Conservation (phyloP, 352 stramenopile species). For the Phytophthora sp. region DNA sequence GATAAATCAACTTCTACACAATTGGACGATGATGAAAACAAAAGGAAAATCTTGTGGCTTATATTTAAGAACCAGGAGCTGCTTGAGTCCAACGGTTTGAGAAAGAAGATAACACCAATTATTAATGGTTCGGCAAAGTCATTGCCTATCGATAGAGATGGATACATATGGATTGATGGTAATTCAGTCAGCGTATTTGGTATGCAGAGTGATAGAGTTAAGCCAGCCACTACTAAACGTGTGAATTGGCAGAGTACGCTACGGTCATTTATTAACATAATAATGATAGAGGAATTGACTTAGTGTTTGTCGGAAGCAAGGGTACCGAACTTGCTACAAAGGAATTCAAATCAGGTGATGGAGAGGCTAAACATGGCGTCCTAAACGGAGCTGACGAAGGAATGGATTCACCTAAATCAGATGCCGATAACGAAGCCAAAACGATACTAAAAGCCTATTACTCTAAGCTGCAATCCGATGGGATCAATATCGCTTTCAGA, state of each 20-base stretch:
- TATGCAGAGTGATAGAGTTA: no score
- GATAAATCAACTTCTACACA: conserved; percentile 21
- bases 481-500: no score
- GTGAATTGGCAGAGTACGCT: neutral
- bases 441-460: no score
- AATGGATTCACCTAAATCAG: no score
- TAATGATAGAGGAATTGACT: conserved; percentile 1
- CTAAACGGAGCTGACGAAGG: conserved; percentile 20
- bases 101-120: no score
- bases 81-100: no score
- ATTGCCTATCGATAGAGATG: neutral
- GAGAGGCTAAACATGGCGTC: conserved; percentile 12
- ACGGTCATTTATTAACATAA: neutral
- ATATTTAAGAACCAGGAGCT: conserved; percentile 18
- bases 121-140: no score
- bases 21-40: conserved; percentile 14
- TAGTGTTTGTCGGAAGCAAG: neutral
- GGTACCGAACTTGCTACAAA: conserved; percentile 6
- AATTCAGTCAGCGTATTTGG: no score
- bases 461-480: no score
- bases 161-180: neutral
- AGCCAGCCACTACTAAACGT: neutral
- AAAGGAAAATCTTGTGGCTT: conserved; percentile 15
- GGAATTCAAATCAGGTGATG: conserved; percentile 8
- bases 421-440: no score